Conservation (phyloP, 257 asterid genomes). For the Anisodus acutangulus region DNA sequence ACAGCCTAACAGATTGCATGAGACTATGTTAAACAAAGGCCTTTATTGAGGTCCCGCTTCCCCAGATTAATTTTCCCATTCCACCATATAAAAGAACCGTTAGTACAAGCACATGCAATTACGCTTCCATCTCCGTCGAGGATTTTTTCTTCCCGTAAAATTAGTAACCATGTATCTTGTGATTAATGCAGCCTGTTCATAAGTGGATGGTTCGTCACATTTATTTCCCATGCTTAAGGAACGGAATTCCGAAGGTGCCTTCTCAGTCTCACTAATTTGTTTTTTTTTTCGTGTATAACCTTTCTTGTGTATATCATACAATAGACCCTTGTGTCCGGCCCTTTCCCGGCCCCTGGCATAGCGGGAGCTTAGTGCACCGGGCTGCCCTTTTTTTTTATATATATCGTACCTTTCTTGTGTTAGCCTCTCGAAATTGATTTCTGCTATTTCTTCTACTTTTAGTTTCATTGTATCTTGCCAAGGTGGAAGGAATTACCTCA, state of each 20-base stretch:
- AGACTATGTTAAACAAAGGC: not conserved
- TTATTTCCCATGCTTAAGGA: slow-evolving; percentile 86
- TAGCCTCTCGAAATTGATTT: not conserved
- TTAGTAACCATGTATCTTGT: slow-evolving; percentile 17
- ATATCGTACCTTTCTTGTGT: not conserved
- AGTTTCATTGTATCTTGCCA: not conserved
- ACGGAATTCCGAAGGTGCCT: slow-evolving; percentile 87
- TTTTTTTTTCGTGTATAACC: not conserved
- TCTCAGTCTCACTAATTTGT: not conserved
- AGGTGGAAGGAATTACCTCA: not conserved
- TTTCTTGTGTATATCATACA: too few species aligned
- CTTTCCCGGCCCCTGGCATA: too few species aligned
- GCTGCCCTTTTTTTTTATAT: too few species aligned
- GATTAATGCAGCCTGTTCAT: slow-evolving; percentile 88
- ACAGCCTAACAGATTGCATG: not conserved
- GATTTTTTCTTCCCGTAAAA: not conserved
- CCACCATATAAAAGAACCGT: not conserved
- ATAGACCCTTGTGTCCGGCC: too few species aligned
- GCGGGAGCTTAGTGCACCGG: too few species aligned
- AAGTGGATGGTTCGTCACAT: slow-evolving; percentile 98
- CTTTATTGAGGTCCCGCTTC: not conserved
- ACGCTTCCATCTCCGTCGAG: not conserved
- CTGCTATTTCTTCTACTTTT: not conserved
- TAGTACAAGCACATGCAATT: slow-evolving; percentile 10
- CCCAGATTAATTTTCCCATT: not conserved